Conservation (phyloP, 768 basidiomycete species). For the Boletus barrowsii region DNA sequence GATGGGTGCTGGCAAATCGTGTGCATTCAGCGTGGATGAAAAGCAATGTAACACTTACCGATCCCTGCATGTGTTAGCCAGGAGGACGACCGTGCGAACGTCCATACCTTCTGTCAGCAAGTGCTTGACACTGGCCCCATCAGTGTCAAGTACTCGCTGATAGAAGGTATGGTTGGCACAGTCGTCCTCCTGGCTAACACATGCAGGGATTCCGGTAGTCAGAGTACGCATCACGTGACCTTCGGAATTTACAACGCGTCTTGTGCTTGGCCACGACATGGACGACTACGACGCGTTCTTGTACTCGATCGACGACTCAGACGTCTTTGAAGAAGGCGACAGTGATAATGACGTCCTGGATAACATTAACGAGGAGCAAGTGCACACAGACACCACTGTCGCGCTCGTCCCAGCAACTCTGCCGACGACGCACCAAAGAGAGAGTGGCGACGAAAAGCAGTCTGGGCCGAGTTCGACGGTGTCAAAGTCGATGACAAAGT, state of each 20-base stretch:
- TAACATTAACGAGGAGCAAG: constrained; percentile 21
- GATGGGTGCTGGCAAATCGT: too few relatives aligned
- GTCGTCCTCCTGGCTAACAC: too few relatives aligned
- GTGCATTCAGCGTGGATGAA: too few relatives aligned
- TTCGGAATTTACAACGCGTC: constrained; percentile 2
- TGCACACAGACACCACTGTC: constrained; percentile 1
- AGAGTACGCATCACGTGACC: background rate
- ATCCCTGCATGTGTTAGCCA: too few relatives aligned
- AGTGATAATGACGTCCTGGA: constrained; percentile 24
- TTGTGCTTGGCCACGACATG: constrained; percentile 4
- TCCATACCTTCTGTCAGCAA: too few relatives aligned
- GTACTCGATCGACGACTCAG: constrained; percentile 21
- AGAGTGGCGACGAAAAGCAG: constrained; percentile 1
- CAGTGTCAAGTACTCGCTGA: too few relatives aligned
- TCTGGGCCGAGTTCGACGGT: background rate
- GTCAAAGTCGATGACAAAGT: constrained; percentile 4
- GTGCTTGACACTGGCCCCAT: too few relatives aligned
- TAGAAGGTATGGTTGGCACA: too few relatives aligned
- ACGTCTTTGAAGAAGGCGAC: constrained; percentile 3
- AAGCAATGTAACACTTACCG: too few relatives aligned
- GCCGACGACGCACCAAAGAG: background rate
- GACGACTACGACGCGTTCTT: constrained; percentile 25
- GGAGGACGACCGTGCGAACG: too few relatives aligned
- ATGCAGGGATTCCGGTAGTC: too few relatives aligned
- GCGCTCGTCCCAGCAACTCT: constrained; percentile 20